These are phyloP conservation scores for Clonostachys rosea DNA, from an alignment of 2,329 filamentous ascomycete genomes.

Conservation along the genomic window DNA sequence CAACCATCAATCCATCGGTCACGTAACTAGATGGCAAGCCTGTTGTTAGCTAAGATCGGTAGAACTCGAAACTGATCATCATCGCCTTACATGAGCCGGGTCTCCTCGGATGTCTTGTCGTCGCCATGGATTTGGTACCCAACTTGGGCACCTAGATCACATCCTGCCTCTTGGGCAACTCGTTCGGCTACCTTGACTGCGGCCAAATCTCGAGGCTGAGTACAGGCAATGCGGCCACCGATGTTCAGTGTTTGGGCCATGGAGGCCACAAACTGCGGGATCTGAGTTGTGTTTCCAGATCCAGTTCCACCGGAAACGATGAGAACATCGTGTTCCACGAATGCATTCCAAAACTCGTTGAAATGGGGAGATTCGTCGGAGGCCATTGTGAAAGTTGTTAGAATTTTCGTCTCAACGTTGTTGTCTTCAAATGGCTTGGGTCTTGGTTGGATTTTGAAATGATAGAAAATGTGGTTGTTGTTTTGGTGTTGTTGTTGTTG, in stretches of 20 bases:
- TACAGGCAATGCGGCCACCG: not conserved
- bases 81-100: not conserved
- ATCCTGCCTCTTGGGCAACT: not conserved
- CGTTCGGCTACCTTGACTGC: not conserved
- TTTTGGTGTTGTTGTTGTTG: no score
- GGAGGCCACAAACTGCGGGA: not conserved
- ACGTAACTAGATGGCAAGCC: constrained; percentile 1
- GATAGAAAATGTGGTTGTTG: no score
- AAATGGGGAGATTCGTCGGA: no score
- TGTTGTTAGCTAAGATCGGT: no score
- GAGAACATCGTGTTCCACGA: not conserved
- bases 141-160: not conserved
- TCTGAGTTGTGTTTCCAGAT: not conserved
- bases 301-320: not conserved
- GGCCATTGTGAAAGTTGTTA: no score
- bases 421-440: no score
- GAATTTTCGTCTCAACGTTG: no score
- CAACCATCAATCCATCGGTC: constrained; percentile 6
- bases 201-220: not conserved
- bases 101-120: not conserved
- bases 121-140: not conserved
- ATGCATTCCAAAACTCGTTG: no score
- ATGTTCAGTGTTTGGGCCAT: not conserved
- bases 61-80: no score
- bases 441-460: no score